Conservation (phyloP, 2,329 filamentous ascomycete species). For the Aspergillus sp. region DNA sequence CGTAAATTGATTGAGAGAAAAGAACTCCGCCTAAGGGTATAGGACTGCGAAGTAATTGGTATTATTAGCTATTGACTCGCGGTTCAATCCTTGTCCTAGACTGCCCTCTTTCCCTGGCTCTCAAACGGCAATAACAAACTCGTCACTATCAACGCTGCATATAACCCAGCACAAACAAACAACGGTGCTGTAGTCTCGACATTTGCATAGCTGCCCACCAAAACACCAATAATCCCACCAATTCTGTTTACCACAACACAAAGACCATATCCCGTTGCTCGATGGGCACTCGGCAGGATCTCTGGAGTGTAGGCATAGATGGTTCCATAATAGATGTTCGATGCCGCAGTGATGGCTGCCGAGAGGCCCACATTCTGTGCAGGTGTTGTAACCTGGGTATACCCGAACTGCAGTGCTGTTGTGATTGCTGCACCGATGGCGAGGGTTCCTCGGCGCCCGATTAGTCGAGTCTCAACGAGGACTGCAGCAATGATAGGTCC, state of each 20-base stretch:
- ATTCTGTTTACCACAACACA: slow-evolving; percentile 42
- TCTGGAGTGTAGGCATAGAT: slow-evolving; percentile 58
- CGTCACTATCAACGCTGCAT: slow-evolving; percentile 42
- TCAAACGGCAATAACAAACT: slow-evolving; percentile 47
- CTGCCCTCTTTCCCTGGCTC: slow-evolving; percentile 40
- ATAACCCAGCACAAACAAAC: slow-evolving; percentile 44
- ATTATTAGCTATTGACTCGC: too few relatives aligned
- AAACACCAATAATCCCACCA: slow-evolving; percentile 42
- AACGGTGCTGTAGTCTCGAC: slow-evolving; percentile 41
- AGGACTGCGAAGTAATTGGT: too few relatives aligned
- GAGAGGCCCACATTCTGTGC: slow-evolving; percentile 51
- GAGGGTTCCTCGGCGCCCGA: slow-evolving; percentile 59
- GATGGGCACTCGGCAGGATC: slow-evolving; percentile 52
- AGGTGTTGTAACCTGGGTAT: slow-evolving; percentile 50
- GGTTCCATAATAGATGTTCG: slow-evolving; percentile 55
- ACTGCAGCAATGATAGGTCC: slow-evolving; percentile 73
- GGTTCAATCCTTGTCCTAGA: slow-evolving; percentile 24
- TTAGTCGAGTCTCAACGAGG: slow-evolving; percentile 68
- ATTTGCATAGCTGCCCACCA: slow-evolving; percentile 42
- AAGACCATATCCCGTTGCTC: slow-evolving; percentile 52
- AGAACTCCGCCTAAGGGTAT: too few relatives aligned
- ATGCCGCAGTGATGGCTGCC: slow-evolving; percentile 54
- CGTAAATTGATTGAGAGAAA: too few relatives aligned
- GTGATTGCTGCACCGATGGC: slow-evolving; percentile 53
- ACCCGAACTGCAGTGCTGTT: slow-evolving; percentile 55